Evolutionary conservation across 768 basidiomycete genomes (phyloP).

Genomic region (Auriscalpium vulgare): DNA sequence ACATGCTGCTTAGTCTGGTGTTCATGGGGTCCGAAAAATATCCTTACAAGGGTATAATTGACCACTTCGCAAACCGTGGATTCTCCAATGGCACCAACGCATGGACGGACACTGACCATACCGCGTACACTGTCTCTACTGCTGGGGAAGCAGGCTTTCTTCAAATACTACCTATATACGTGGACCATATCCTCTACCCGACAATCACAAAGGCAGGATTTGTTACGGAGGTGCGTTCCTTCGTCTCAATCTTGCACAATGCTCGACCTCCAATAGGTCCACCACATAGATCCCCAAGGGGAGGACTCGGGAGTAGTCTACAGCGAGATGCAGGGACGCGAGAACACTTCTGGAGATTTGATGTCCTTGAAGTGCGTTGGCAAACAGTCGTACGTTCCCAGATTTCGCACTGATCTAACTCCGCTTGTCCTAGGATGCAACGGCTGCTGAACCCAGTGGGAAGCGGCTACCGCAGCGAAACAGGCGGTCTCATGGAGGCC

Average conservation of each 20-base stretch:
- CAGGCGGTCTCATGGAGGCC: conserved; percentile 92
- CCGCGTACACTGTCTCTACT: conserved; percentile 92
- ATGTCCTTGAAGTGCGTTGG: conserved; percentile 72
- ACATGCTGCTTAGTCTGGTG: conserved; percentile 46
- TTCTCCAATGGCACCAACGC: conserved; percentile 91
- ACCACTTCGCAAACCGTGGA: conserved; percentile 89
- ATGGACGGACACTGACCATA: conserved; percentile 95
- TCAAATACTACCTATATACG: conserved; percentile 78
- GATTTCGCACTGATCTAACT: neutral
- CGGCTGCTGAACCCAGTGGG: conserved; percentile 69
- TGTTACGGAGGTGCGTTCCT: conserved; percentile 41
- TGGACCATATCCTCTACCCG: conserved; percentile 96
- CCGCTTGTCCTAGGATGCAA: conserved; percentile 47
- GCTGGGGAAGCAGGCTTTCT: conserved; percentile 91
- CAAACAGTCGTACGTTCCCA: neutral
- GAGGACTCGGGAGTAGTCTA: conserved; percentile 95
- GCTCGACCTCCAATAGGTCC: conserved; percentile 46
- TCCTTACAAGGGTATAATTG: conserved; percentile 93
- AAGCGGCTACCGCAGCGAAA: conserved; percentile 93
- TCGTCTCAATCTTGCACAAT: neutral
- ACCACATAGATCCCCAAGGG: conserved; percentile 87
- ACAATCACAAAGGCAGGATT: conserved; percentile 85
- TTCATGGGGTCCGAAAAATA: conserved; percentile 96
- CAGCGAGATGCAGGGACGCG: conserved; percentile 92
- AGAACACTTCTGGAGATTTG: conserved; percentile 87